A percentile compares a stretch with the other conserved stretches of the same genome.
These are phyloP conservation scores for Candida berthetii DNA, from an alignment of 805 yeast species.

Conservation along the genomic window DNA sequence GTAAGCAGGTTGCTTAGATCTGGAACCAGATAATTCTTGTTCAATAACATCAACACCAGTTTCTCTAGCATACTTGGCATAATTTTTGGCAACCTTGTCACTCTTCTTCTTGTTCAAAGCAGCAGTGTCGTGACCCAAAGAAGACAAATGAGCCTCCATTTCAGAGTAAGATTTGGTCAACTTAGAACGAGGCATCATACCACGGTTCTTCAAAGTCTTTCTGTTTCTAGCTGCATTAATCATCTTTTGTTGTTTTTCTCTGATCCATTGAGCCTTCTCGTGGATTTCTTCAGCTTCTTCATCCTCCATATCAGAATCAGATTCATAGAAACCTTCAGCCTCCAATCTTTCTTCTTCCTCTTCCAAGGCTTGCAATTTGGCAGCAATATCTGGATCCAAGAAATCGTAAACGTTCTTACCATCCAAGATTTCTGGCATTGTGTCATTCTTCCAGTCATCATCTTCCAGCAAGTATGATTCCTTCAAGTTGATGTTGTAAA, in stretches of 20 bases:
- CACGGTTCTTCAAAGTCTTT: slow-evolving; percentile 80
- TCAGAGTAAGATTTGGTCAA: slow-evolving; percentile 65
- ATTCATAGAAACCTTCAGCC: slow-evolving; percentile 90
- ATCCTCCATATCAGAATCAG: slow-evolving; percentile 67
- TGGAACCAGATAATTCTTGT: slow-evolving; percentile 37
- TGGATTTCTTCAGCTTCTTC: slow-evolving; percentile 64
- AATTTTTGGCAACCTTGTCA: slow-evolving; percentile 28
- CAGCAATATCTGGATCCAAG: slow-evolving; percentile 92
- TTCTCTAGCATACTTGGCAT: slow-evolving; percentile 27
- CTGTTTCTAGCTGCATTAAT: slow-evolving; percentile 80
- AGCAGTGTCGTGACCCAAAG: slow-evolving; percentile 82
- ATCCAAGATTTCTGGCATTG: slow-evolving; percentile 93
- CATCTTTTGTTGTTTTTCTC: slow-evolving; percentile 93
- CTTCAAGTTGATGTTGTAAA: slow-evolving; percentile 86
- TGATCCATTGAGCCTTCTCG: slow-evolving; percentile 91
- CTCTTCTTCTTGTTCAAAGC: slow-evolving; percentile 50
- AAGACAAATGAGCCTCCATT: slow-evolving; percentile 86
- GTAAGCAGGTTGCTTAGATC: slow-evolving; percentile 25
- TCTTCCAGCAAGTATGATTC: slow-evolving; percentile 90
- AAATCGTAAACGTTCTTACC: slow-evolving; percentile 97
- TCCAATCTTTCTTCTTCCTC: slow-evolving; percentile 95
- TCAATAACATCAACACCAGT: slow-evolving; percentile 80
- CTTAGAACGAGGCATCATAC: slow-evolving; percentile 88
- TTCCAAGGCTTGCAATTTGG: slow-evolving; percentile 90
- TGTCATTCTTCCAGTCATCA: slow-evolving; percentile 96